Percentiles rank a stretch among this genome's conserved stretches.
Evolutionary conservation across 192 early-diverging fungal species (phyloP).

Genomic region (Backusella luteola): DNA sequence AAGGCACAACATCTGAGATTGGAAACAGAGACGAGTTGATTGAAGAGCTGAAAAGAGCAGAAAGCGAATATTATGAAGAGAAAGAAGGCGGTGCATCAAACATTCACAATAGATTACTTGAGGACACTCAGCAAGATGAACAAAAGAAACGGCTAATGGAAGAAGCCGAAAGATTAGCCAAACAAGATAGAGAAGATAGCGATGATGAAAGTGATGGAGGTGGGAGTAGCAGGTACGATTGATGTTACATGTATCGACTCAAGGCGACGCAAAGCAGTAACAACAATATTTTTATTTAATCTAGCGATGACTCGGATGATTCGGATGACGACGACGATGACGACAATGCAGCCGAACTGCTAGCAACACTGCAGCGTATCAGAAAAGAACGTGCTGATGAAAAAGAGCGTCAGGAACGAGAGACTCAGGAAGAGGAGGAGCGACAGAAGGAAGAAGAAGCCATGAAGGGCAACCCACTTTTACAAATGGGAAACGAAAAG

Average conservation of each 20-base stretch:
- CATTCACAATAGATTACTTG: conserved; percentile 9
- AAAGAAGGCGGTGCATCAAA: conserved; percentile 24
- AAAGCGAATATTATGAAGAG: conserved; percentile 61
- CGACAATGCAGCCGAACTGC: conserved; percentile 86
- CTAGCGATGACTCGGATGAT: conserved; percentile 20
- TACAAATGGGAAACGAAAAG: conserved; percentile 49
- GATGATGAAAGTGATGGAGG: conserved; percentile 49
- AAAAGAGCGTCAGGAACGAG: conserved; percentile 69
- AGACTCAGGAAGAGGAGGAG: conserved; percentile 59
- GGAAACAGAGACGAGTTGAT: conserved; percentile 57
- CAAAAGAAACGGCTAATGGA: conserved; percentile 33
- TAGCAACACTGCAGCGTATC: conserved; percentile 88
- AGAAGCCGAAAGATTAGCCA: conserved; percentile 48
- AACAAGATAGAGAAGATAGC: conserved; percentile 58
- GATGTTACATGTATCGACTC: background rate
- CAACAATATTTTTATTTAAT: background rate
- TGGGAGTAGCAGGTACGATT: conserved; percentile 36
- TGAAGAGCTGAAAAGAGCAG: conserved; percentile 63
- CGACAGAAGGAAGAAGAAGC: conserved; percentile 57
- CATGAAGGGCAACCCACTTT: conserved; percentile 79
- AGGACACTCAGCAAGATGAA: conserved; percentile 31
- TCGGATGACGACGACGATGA: conserved; percentile 57
- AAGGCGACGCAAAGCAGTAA: background rate
- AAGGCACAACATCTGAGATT: conserved; percentile 57
- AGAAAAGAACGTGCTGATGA: conserved; percentile 91